Base-by-base conservation (phyloP, 805 yeast genomes). In the Myxozyma neotropica region DNA sequence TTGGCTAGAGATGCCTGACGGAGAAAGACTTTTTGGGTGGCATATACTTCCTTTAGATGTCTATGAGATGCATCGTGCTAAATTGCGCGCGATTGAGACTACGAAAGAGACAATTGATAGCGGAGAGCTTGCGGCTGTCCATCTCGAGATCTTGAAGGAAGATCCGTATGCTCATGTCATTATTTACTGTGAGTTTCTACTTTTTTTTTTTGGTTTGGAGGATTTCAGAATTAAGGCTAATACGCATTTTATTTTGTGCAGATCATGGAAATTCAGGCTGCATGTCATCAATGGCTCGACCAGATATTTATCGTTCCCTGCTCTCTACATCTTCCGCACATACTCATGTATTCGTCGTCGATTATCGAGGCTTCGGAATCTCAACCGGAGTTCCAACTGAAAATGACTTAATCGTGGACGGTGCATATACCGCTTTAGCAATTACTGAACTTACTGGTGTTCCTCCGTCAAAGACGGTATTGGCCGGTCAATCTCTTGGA, bases 401-500 rank as follows among this genome's bases (percentile, higher is more conserved):
- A 39, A 24, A 39, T 6, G 49, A 23, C 19, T 15, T 62, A 4
- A 55, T 62, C 21, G n/a, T 27, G 1, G 66, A 62, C 24, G 64
- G 56, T 5, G 64, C 58, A 4, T 24, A 24, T 27, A 42, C 51
- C 3, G 59, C 56, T 2, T 21, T 23, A 7, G 39, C 43, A 19
- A 55, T 58, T 7, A 23, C 51, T 26, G 31, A 47, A 21, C n/a
- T 31, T 26, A 50, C 58, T 4, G 58, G 52, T 2, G 45, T 61
- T 7, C 15, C 57, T 1, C 55, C 63, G 6, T 46, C 53, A 5
- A 46, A 44, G 12, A 53, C 47, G 3, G 35, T 48, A 1, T 23
- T 62, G 27, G 47, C 55, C 23, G 66, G 66, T 12, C 66, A 62
- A 17, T 62, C 66, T n/a, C 55, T 62, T 2, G 66, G 66, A 23